These are phyloP conservation scores for Citrus medica DNA, from an alignment of 345 rosid species.

Conservation along the genomic window DNA sequence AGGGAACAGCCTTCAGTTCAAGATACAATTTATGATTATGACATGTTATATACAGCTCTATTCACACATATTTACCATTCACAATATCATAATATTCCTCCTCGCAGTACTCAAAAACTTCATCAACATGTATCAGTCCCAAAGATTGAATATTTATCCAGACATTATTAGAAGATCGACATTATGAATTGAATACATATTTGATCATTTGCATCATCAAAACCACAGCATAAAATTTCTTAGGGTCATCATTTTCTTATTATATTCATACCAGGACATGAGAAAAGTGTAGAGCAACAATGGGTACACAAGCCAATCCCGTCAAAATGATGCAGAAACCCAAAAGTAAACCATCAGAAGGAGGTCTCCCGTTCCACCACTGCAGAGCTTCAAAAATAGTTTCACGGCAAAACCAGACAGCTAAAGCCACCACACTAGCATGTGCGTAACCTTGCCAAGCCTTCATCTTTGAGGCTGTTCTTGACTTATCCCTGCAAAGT, in stretches of 20 bases:
- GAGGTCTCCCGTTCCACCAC: constrained; percentile 94
- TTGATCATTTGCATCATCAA: not conserved
- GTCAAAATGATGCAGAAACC: constrained; percentile 80
- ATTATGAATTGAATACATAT: not conserved
- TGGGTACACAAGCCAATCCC: constrained; percentile 89
- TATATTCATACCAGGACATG: constrained; percentile 71
- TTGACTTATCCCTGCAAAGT: constrained; percentile 72
- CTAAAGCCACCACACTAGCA: constrained; percentile 71
- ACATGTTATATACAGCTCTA: not conserved
- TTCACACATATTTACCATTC: not conserved
- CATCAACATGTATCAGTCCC: not conserved
- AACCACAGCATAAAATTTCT: not conserved
- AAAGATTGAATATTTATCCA: not conserved
- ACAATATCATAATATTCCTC: not conserved
- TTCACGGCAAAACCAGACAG: constrained; percentile 97
- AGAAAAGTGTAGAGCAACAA: constrained; percentile 88
- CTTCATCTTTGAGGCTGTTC: constrained; percentile 87
- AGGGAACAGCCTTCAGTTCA: constrained; percentile 5
- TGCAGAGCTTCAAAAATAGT: constrained; percentile 94
- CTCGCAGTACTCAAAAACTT: not conserved
- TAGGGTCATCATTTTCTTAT: constrained; percentile 2
- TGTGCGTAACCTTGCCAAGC: constrained; percentile 97
- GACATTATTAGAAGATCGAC: not conserved
- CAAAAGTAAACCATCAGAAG: constrained; percentile 92
- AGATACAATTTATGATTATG: not conserved